Conservation (phyloP, 176 grass and related monocot species). For the Thinopyrum elongatum region DNA sequence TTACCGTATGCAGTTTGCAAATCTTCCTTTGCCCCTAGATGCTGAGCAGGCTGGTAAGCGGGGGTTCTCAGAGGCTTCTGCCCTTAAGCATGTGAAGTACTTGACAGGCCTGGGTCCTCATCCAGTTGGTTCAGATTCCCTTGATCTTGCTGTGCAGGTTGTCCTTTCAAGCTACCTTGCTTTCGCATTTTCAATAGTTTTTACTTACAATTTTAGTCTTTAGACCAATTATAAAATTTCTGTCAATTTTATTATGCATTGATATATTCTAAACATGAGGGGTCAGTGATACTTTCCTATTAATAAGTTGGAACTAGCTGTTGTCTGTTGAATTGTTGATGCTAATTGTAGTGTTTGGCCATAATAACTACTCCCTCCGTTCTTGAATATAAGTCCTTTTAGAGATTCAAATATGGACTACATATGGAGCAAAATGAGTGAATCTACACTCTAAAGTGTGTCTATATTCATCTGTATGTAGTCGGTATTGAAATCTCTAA, state of each 20-base stretch:
- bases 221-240: not conserved
- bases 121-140: constrained; percentile 85
- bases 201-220: constrained; percentile 2
- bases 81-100: constrained; percentile 76
- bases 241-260: not conserved
- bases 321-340: constrained; percentile 5
- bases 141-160: constrained; percentile 84
- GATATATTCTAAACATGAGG: not conserved
- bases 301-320: not conserved
- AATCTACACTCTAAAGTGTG: too few species aligned
- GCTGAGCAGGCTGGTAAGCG: constrained; percentile 72
- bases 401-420: too few species aligned
- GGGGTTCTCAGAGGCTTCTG: constrained; percentile 86
- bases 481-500: too few species aligned
- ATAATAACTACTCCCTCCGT: not conserved
- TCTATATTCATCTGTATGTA: too few species aligned
- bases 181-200: not conserved
- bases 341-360: not conserved
- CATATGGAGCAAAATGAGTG: too few species aligned
- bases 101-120: constrained; percentile 85
- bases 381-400: too few species aligned
- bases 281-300: not conserved
- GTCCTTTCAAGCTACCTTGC: constrained; percentile 14
- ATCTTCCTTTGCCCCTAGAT: constrained; percentile 70
- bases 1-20: constrained; percentile 66